These are phyloP conservation scores for Chaetomium sp. DNA, from an alignment of 2,329 filamentous ascomycete genomes.

Conservation along the genomic window DNA sequence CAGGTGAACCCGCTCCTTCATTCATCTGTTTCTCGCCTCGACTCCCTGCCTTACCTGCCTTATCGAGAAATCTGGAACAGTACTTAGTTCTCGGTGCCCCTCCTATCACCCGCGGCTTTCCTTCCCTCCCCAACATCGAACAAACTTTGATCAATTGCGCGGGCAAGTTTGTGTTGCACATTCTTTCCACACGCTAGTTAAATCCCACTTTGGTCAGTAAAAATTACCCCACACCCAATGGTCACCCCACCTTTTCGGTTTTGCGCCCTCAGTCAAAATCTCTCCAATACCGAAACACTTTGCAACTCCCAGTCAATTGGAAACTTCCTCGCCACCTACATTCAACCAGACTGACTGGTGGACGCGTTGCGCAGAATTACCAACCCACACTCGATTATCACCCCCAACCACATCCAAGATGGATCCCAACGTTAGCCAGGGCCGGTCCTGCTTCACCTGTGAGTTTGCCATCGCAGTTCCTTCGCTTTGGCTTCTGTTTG, in stretches of 20 bases:
- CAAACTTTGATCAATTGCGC: constrained; percentile 19
- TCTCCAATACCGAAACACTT: constrained; percentile 34
- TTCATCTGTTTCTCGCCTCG: constrained; percentile 25
- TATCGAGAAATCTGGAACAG: constrained; percentile 22
- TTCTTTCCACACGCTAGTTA: constrained; percentile 9
- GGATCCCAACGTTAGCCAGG: constrained; percentile 40
- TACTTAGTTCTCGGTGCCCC: constrained; percentile 24
- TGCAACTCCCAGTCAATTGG: constrained; percentile 19
- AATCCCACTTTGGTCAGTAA: constrained; percentile 22
- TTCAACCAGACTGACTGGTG: constrained; percentile 32
- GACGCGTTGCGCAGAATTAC: constrained; percentile 24
- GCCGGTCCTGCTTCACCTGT: constrained; percentile 55
- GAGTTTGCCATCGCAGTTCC: constrained; percentile 40
- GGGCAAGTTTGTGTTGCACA: constrained; percentile 26
- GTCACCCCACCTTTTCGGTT: constrained; percentile 31
- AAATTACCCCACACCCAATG: constrained; percentile 32
- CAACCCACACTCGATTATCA: constrained; percentile 22
- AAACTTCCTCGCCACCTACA: constrained; percentile 26
- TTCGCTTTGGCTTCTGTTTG: constrained; percentile 32
- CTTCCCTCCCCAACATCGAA: constrained; percentile 15
- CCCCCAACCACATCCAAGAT: constrained; percentile 36
- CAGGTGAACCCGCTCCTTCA: constrained; percentile 28
- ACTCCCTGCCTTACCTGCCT: constrained; percentile 26
- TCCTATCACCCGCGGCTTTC: constrained; percentile 11
- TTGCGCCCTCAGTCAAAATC: constrained; percentile 30